Conservation (phyloP, 345 rosid genomes). For the Salix arbutifolia region DNA sequence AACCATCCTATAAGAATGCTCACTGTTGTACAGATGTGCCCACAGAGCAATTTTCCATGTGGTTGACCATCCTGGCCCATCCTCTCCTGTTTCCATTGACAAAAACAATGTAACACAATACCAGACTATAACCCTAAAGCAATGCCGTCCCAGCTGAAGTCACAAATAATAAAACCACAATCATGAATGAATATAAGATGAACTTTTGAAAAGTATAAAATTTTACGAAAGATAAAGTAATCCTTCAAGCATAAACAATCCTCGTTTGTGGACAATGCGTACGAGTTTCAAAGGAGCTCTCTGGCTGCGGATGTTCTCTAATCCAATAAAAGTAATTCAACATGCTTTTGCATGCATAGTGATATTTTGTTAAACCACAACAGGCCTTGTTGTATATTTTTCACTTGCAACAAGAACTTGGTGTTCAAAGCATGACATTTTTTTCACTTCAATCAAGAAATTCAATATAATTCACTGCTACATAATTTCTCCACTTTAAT, state of each 20-base stretch:
- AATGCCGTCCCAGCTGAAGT: neutral
- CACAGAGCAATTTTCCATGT: conserved; percentile 83
- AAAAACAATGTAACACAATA: neutral
- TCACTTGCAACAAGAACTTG: neutral
- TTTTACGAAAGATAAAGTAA: neutral
- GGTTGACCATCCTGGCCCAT: conserved; percentile 95
- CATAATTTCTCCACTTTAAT: too few species aligned
- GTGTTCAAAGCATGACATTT: neutral
- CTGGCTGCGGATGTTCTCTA: too few species aligned
- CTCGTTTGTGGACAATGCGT: neutral
- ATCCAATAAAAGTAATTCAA: neutral
- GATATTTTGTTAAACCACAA: neutral
- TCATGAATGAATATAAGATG: neutral
- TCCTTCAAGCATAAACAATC: neutral
- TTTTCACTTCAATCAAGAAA: too few species aligned
- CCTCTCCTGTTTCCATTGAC: conserved; percentile 55
- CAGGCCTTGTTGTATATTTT: neutral
- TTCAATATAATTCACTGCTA: too few species aligned
- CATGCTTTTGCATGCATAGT: neutral
- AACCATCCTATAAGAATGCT: conserved; percentile 66
- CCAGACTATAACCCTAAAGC: neutral
- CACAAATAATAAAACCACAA: neutral
- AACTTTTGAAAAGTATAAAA: neutral
- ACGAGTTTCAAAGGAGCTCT: neutral
- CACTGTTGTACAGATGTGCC: conserved; percentile 71